These are phyloP conservation scores for Aspergillus hortae DNA, from an alignment of 2,329 filamentous ascomycete species.

Conservation along the genomic window DNA sequence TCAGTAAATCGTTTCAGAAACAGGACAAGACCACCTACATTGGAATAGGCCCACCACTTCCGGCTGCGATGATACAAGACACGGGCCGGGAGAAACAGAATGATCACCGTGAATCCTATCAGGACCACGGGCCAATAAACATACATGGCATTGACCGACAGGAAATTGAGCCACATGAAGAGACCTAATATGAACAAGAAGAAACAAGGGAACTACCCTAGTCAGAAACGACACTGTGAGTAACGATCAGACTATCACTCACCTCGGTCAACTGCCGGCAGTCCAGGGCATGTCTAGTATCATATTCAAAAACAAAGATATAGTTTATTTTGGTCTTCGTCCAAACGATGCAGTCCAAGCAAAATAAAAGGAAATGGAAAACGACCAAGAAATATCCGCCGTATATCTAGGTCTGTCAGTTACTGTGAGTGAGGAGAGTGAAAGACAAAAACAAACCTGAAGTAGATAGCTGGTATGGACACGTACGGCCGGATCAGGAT, in stretches of 20 bases:
- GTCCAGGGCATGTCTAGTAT: constrained; percentile 78
- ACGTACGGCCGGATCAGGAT: constrained; percentile 48
- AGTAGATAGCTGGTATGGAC: constrained; percentile 65
- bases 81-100: constrained; percentile 73
- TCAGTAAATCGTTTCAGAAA: constrained; percentile 11
- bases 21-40: constrained; percentile 54
- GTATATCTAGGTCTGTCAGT: constrained; percentile 62
- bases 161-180: constrained; percentile 87
- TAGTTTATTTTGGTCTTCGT: constrained; percentile 86
- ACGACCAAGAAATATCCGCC: constrained; percentile 86
- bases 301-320: constrained; percentile 93
- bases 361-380: constrained; percentile 78
- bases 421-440: no score
- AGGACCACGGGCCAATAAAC: constrained; percentile 84
- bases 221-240: constrained; percentile 13
- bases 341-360: constrained; percentile 81
- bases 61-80: constrained; percentile 73
- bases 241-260: constrained; percentile 14
- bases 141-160: constrained; percentile 65
- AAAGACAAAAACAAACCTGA: constrained; percentile 45
- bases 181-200: constrained; percentile 73
- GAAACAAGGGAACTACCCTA: constrained; percentile 68
- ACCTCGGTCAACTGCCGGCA: constrained; percentile 82
- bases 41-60: constrained; percentile 84
- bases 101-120: constrained; percentile 61